Percentiles rank a stretch among this genome's conserved stretches.
phyloP scores from a whole-genome alignment of 179 eudicot genomes.

The Beta macrorhiza region DNA sequence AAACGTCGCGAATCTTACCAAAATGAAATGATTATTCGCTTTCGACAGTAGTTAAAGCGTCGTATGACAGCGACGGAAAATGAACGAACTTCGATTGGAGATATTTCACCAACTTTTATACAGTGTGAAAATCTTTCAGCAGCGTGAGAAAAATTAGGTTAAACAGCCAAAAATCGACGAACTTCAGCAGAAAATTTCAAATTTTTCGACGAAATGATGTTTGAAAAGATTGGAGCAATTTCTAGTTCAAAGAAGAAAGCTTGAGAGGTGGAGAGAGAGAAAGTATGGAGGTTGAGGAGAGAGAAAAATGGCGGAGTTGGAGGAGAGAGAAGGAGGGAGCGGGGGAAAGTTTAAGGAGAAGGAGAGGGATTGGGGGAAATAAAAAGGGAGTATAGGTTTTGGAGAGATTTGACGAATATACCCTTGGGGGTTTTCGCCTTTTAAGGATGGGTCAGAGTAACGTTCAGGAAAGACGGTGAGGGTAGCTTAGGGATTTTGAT shows the following conservation, averaged over 20 bases:
- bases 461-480: slow-evolving; percentile 32
- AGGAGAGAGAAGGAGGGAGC: not conserved
- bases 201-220: not conserved
- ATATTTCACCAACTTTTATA: not conserved
- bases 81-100: not conserved
- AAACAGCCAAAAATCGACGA: not conserved
- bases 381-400: slow-evolving; percentile 20
- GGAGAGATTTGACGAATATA: slow-evolving; percentile 8
- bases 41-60: not conserved
- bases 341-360: not conserved
- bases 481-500: slow-evolving; percentile 14
- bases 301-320: not conserved
- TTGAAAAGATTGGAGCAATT: not conserved
- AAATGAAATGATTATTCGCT: not conserved
- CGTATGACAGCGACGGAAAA: not conserved
- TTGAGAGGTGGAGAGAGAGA: too few relatives aligned
- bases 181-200: not conserved
- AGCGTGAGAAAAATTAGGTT: not conserved
- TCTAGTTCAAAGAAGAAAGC: not conserved
- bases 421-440: not conserved
- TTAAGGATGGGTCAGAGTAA: slow-evolving; percentile 10
- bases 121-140: not conserved
- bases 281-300: not conserved
- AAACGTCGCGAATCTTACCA: slow-evolving; percentile 11
- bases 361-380: not conserved